A percentile compares a stretch with the other conserved stretches of the same genome.
Evolutionary conservation across 2,329 filamentous ascomycete genomes (phyloP).

Genomic region (Fusarium citri): DNA sequence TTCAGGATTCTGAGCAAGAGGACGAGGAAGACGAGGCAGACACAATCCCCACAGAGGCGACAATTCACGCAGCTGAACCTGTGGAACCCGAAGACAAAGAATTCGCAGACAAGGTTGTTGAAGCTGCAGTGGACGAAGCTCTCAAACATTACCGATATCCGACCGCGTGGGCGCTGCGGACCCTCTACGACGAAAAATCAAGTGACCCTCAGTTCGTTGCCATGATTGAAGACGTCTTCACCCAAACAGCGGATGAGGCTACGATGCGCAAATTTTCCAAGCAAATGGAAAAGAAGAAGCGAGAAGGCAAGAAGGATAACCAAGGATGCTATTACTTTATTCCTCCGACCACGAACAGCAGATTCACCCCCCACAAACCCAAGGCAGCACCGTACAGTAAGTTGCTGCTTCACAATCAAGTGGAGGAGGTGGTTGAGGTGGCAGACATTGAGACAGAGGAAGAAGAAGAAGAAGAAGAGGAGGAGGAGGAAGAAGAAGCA

Average conservation of each 20-base stretch:
- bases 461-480: neutral
- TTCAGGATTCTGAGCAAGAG: slow-evolving; percentile 20
- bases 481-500: slow-evolving; percentile 7
- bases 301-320: slow-evolving; percentile 65
- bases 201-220: slow-evolving; percentile 63
- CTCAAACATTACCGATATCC: slow-evolving; percentile 68
- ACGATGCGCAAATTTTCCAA: slow-evolving; percentile 64
- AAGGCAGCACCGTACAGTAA: slow-evolving; percentile 62
- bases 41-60: slow-evolving; percentile 29
- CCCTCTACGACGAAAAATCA: slow-evolving; percentile 69
- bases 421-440: slow-evolving; percentile 30
- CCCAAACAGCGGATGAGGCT: slow-evolving; percentile 65
- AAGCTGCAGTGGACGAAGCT: slow-evolving; percentile 69
- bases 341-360: slow-evolving; percentile 58
- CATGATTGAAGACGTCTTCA: slow-evolving; percentile 69
- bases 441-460: slow-evolving; percentile 11
- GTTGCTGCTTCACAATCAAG: slow-evolving; percentile 55
- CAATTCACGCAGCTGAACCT: slow-evolving; percentile 33
- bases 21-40: slow-evolving; percentile 15
- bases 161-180: slow-evolving; percentile 71
- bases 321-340: slow-evolving; percentile 66
- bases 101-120: slow-evolving; percentile 64
- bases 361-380: slow-evolving; percentile 58
- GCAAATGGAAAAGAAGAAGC: slow-evolving; percentile 66
- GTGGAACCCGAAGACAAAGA: slow-evolving; percentile 55